Percentiles rank a stretch among this genome's conserved stretches.
phyloP scores from a whole-genome alignment of 108 stramenopile species.

The Epithemia pelagica region DNA sequence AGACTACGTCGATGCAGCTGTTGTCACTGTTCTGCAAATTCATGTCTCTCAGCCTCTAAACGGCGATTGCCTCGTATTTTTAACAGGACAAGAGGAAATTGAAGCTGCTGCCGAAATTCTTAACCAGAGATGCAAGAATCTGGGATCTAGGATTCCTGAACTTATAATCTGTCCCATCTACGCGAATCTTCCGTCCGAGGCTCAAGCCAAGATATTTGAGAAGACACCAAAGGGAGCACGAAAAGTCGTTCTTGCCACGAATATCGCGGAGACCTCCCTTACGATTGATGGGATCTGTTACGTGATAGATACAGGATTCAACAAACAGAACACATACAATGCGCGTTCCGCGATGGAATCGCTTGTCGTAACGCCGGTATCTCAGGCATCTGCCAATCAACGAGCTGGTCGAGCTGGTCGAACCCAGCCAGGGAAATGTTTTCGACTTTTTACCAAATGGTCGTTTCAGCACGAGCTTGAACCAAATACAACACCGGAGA shows the following conservation, averaged over 20 bases:
- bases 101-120: slow-evolving; percentile 95
- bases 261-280: slow-evolving; percentile 90
- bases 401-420: slow-evolving; percentile 91
- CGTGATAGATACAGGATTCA: slow-evolving; percentile 98
- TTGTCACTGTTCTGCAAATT: slow-evolving; percentile 95
- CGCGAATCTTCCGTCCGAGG: slow-evolving; percentile 94
- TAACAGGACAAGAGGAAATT: slow-evolving; percentile 99
- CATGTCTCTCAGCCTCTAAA: slow-evolving; percentile 95
- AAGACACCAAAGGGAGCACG: slow-evolving; percentile 90
- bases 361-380: slow-evolving; percentile 94
- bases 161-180: slow-evolving; percentile 97
- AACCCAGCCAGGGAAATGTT: slow-evolving; percentile 98
- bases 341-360: slow-evolving; percentile 95
- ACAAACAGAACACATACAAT: slow-evolving; percentile 97
- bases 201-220: slow-evolving; percentile 99
- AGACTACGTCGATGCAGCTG: slow-evolving; percentile 98
- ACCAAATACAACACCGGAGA: slow-evolving; percentile 97
- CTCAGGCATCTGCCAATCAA: slow-evolving; percentile 95
- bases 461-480: slow-evolving; percentile 97
- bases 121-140: slow-evolving; percentile 62
- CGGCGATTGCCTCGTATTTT: slow-evolving; percentile 97
- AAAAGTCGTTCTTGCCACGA: slow-evolving; percentile 98
- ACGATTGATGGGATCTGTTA: slow-evolving; percentile 99
- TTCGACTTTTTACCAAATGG: slow-evolving; percentile 97
- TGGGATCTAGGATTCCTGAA: slow-evolving; percentile 93